Percentiles rank a stretch among this genome's conserved stretches.
Evolutionary conservation across 257 asterid genomes (phyloP).

Genomic region (Verbena officinalis): DNA sequence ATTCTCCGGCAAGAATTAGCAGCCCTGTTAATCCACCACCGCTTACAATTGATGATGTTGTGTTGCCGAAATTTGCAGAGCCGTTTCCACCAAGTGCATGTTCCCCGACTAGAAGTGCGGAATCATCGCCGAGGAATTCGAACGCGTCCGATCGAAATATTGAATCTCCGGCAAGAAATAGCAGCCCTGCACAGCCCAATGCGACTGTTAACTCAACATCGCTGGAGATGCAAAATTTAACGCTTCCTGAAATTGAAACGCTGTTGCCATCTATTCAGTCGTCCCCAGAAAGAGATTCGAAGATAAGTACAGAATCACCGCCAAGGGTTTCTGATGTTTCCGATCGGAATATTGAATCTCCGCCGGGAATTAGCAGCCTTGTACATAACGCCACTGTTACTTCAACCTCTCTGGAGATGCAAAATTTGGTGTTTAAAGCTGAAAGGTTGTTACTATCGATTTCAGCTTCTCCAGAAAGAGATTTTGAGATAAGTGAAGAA

Average conservation of each 20-base stretch:
- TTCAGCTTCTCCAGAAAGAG: too few species aligned
- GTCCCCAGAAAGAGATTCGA: conserved; percentile 11
- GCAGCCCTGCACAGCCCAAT: conserved; percentile 15
- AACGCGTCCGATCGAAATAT: background rate
- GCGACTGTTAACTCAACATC: too few species aligned
- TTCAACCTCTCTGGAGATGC: conserved; percentile 35
- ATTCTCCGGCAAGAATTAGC: conserved; percentile 28
- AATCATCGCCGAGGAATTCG: conserved; percentile 15
- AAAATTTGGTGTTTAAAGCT: too few species aligned
- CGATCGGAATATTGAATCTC: conserved; percentile 1
- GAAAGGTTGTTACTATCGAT: too few species aligned
- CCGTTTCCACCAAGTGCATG: background rate
- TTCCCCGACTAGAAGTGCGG: background rate
- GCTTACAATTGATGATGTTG: background rate
- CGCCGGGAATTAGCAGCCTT: conserved; percentile 6
- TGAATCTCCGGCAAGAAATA: conserved; percentile 25
- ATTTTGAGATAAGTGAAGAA: too few species aligned
- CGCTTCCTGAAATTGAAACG: too few species aligned
- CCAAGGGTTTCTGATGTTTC: conserved; percentile 4
- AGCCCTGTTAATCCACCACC: conserved; percentile 38
- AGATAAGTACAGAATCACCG: background rate
- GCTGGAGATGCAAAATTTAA: too few species aligned
- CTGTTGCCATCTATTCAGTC: conserved; percentile 2
- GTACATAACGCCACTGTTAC: background rate
- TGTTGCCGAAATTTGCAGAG: background rate